Evolutionary conservation across 352 stramenopile genomes (phyloP), one percentile per base, ranked within the genome.

Genomic region (Blastocystis sp.): DNA sequence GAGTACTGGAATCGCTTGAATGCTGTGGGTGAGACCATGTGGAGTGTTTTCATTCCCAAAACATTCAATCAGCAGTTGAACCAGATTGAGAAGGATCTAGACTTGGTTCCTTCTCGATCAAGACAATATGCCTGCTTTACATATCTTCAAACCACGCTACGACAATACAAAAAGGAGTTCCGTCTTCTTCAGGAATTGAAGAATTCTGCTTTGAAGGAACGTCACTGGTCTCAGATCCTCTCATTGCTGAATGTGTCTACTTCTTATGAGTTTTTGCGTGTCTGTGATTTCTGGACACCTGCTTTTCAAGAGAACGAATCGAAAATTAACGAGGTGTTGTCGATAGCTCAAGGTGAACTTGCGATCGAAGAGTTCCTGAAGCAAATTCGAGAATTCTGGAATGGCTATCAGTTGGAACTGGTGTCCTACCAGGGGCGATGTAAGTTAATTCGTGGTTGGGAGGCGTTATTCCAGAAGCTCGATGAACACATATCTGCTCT

Each of bases 401-500:
- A 91, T 2, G 94, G 93, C 65, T 96, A 96, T 76, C 92, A 96
- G 79, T 88, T 98, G 55, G 95, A 97, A 66, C 90, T 98, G 56
- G 94, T 95, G n/a, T 95, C 95, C 55, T 98, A 97, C 90, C 93
- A 95, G 90, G 96, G 96, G 63, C 93, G 95, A 16, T 98, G 98
- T 65, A 95, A 97, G 50, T 94, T 99, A 45, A 98, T 99, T 92
- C 94, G 94, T 76, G 96, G 96, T 3, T 99, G 97, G 96, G 98
- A 99, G 90, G 95, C 98, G 76, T 95, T 99, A 79, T 99, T 99
- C 91, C 94, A 94, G 1, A 97, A 98, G 90, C 93, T 99, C n/a
- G 98, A 99, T 90, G 98, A 99, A 90, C 96, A 99, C 91, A 94
- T 99, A 76, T 98, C 97, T 78, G 97, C 96, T 45, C 94, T 99